Evolutionary conservation across 176 grass and related monocot genomes (phyloP), one percentile per base, ranked within the genome.

Genomic region (Eleusine indica): DNA sequence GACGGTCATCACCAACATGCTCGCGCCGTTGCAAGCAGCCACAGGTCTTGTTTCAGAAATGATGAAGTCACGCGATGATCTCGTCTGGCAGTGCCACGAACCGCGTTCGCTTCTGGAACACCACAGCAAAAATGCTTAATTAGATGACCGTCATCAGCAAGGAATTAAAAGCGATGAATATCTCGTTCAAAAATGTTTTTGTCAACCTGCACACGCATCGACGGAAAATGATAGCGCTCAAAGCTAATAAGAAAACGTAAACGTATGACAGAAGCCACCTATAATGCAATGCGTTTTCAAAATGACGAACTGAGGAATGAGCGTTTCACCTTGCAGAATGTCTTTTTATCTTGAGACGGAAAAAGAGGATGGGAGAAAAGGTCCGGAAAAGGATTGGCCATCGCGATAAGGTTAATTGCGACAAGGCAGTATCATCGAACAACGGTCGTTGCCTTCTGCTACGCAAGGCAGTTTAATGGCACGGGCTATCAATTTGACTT

Each of bases 71-170:
- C 6, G 87, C 87, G 83, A 96, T 92, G 53, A 91, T 90, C 89
- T 91, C 91, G 7, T 96, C 94, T 76, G 94, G 91, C 65, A 94
- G 53, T 57, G 87, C 89, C 38, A 88, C 74, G 70, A 97, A 97
- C 67, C 94, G 90, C 60, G 94, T 89, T 66, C 71, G 89, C 85
- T 88, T 97, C 94, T 97, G 89, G 43, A 86, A 90, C 46, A 90
- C 72, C 68, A 76, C 41, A 92, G 28, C 69, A n/a, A 41, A n/a
- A 58, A 58, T 0, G 21, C 1, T 53, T 19, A 46, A 70, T 9
- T 57, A 88, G 61, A 64, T 11, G 9, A 0, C 10, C 62, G 49
- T 68, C 77, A 82, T 77, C 85, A 60, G 41, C 38, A 52, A 85
- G 70, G 0, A 69, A 2, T 11, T 11, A 38, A 66, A 43, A 43